These are phyloP conservation scores for Mycena epipterygia DNA, from an alignment of 768 basidiomycete genomes.

Conservation along the genomic window DNA sequence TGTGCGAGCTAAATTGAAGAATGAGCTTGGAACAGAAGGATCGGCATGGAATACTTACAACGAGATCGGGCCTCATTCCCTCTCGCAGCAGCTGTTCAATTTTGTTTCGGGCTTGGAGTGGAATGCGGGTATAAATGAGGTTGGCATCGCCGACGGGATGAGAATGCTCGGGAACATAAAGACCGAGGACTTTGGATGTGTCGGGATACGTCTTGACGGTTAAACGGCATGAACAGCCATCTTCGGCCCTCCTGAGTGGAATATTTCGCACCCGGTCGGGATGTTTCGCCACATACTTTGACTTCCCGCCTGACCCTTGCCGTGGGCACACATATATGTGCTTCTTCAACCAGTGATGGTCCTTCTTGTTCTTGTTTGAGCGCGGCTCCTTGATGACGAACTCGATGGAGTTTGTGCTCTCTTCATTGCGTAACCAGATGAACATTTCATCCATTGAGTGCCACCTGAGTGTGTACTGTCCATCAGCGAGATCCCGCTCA, in stretches of 20 bases:
- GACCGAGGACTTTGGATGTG: background rate
- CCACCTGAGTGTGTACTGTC: background rate
- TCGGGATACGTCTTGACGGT: background rate
- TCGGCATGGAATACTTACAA: background rate
- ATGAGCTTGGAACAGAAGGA: background rate
- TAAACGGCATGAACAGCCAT: background rate
- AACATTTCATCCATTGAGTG: background rate
- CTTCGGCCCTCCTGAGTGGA: conserved; percentile 1
- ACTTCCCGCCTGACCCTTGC: conserved; percentile 4
- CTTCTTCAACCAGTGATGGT: background rate
- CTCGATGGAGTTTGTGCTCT: background rate
- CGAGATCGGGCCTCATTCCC: conserved; percentile 1
- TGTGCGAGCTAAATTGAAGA: background rate
- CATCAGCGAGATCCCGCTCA: background rate
- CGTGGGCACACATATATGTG: conserved; percentile 5
- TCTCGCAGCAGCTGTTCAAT: conserved; percentile 8
- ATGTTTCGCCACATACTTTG: conserved; percentile 1
- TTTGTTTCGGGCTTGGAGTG: background rate
- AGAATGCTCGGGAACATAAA: background rate
- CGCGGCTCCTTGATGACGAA: background rate
- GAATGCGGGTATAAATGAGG: conserved; percentile 1
- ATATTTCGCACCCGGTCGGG: background rate
- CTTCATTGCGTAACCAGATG: background rate
- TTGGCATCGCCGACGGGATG: conserved; percentile 1
- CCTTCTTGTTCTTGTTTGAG: background rate